phyloP scores from a whole-genome alignment of 2,329 filamentous ascomycete genomes.

The Colletotrichum orbiculare region DNA sequence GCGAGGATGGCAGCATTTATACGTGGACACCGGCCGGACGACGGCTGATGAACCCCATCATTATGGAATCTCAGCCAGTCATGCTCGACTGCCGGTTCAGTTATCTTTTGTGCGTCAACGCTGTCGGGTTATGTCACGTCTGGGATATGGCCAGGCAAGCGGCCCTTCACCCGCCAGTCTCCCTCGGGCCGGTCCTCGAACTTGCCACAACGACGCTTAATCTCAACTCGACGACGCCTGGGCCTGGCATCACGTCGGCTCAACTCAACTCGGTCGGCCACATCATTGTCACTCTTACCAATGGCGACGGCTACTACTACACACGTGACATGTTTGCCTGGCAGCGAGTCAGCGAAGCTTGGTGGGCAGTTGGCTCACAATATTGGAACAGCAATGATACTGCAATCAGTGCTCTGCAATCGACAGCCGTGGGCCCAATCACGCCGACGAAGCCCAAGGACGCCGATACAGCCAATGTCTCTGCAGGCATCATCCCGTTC shows the following conservation, averaged over 20 bases:
- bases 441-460: conserved; percentile 58
- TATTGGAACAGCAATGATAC: conserved; percentile 99
- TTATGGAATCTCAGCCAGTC: conserved; percentile 92
- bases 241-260: conserved; percentile 88
- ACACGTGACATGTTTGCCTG: conserved; percentile 86
- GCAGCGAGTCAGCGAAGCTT: conserved; percentile 95
- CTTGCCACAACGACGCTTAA: conserved; percentile 84
- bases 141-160: conserved; percentile 90
- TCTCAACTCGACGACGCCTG: conserved; percentile 78
- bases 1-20: conserved; percentile 91
- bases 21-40: conserved; percentile 93
- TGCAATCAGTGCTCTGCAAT: conserved; percentile 82
- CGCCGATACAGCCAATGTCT: conserved; percentile 70
- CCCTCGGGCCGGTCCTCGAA: conserved; percentile 88
- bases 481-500: conserved; percentile 91
- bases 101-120: conserved; percentile 90
- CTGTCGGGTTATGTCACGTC: conserved; percentile 88
- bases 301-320: conserved; percentile 95
- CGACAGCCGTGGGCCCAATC: conserved; percentile 72
- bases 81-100: conserved; percentile 90
- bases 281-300: conserved; percentile 89
- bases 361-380: conserved; percentile 98
- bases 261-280: conserved; percentile 89
- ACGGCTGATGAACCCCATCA: conserved; percentile 83
- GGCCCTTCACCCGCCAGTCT: conserved; percentile 89